phyloP scores from a whole-genome alignment of 192 early-diverging fungal species.

The Umbelopsis vinacea region DNA sequence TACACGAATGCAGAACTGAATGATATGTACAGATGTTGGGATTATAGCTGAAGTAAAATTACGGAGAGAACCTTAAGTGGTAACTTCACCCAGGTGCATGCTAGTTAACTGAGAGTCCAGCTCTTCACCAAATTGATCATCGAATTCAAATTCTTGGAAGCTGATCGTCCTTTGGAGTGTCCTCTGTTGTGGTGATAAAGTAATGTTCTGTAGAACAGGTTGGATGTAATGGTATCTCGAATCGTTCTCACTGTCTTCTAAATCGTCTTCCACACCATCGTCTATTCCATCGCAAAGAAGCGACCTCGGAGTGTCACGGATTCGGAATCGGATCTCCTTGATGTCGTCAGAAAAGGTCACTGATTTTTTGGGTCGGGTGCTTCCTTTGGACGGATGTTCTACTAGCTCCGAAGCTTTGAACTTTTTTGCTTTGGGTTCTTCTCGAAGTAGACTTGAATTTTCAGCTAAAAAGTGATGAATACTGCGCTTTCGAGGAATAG shows the following conservation, averaged over 20 bases:
- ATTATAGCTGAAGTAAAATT: no score
- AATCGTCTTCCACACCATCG: background rate
- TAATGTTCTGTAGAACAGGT: background rate
- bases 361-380: background rate
- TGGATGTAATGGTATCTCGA: background rate
- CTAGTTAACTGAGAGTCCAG: slow-evolving; percentile 11
- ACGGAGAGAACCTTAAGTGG: background rate
- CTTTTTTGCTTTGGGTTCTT: slow-evolving; percentile 5
- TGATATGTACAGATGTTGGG: no score
- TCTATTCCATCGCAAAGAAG: background rate
- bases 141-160: background rate
- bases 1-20: no score
- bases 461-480: background rate
- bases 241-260: background rate
- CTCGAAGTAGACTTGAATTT: background rate
- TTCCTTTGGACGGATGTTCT: no score
- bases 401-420: background rate
- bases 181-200: background rate
- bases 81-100: slow-evolving; percentile 5
- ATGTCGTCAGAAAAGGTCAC: background rate
- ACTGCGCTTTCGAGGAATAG: background rate
- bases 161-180: background rate
- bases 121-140: slow-evolving; percentile 1
- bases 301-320: background rate
- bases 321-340: background rate